Evolutionary conservation across 495 filamentous ascomycete genomes (phyloP), one percentile per base, ranked within the genome.

Genomic region (Xylaria curta): DNA sequence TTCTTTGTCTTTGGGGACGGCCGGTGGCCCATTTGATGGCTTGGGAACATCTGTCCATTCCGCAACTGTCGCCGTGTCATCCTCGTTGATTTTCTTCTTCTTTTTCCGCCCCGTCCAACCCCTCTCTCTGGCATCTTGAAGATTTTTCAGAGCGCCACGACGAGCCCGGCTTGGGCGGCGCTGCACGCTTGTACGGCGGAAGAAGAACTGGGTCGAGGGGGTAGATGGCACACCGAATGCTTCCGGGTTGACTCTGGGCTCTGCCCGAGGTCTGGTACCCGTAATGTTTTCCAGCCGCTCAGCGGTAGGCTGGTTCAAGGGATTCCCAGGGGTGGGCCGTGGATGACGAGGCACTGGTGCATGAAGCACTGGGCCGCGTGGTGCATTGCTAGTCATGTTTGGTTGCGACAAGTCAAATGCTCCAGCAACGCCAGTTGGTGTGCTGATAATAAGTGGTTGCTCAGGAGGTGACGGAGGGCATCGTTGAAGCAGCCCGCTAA

Each of bases 61-160:
- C 42, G 78, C 79, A 73, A 75, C 81, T 67, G 76, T 79, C 36
- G 74, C 80, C 3, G 71, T 83, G 68, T 82, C 82, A 15, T 79
- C 73, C 21, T 76, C 78, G 36, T 78, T 77, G 49, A 79, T 71
- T 63, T 83, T 81, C 70, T 81, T 81, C 70, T 81, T 81, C 73
- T 75, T 81, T 64, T 82, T 77, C 58, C 81, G 78, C 1, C 83
- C 83, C 12, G 79, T 85, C 85, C 87, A 90, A 3, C 87, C 85
- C 53, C 80, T 80, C 68, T 81, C 83, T 80, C 83, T 87, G 2
- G 87, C 87, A 65, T 89, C 85, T 19, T 84, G 79, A 12, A 88
- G 84, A 53, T 89, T 89, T 72, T 86, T 87, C 31, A 85, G 80
- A 21, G 87, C 87, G 28, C 84, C 87, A 38, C 84, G 82, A 70